phyloP scores from a whole-genome alignment of 805 yeast species.

The Lipomyces spencermartinsiae region DNA sequence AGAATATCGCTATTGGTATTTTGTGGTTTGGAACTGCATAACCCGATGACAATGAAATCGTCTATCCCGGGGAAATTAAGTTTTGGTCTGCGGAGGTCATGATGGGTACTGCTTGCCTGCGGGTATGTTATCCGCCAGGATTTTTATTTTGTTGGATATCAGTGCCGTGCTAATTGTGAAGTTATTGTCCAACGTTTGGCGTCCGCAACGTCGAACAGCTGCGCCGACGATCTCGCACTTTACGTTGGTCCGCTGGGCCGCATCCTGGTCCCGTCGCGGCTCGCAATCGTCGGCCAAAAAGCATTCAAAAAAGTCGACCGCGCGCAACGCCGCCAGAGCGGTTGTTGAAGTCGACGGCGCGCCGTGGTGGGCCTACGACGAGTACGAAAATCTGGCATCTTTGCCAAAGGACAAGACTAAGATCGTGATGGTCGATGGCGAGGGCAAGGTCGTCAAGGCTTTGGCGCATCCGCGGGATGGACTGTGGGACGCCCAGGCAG shows the following conservation, averaged over 20 bases:
- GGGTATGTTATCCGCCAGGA: neutral
- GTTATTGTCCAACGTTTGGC: neutral
- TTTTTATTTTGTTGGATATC: neutral
- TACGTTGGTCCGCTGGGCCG: neutral
- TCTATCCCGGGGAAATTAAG: neutral
- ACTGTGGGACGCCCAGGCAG: neutral
- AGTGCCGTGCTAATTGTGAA: neutral
- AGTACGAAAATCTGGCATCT: neutral
- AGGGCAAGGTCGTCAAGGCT: neutral
- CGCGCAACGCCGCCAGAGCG: neutral
- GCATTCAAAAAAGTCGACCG: neutral
- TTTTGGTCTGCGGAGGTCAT: neutral
- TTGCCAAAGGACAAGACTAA: neutral
- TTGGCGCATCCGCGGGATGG: neutral
- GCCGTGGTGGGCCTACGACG: slow-evolving; percentile 5
- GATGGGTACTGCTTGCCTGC: neutral
- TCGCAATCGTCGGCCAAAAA: neutral
- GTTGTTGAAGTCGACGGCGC: neutral
- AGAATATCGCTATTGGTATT: neutral
- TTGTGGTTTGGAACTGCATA: neutral
- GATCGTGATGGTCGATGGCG: neutral
- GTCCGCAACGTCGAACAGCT: neutral
- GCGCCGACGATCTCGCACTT: neutral
- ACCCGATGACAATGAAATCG: neutral
- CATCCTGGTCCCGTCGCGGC: neutral